Evolutionary conservation across 2,329 filamentous ascomycete species (phyloP).

Genomic region (Pseudogymnoascus verrucosus): DNA sequence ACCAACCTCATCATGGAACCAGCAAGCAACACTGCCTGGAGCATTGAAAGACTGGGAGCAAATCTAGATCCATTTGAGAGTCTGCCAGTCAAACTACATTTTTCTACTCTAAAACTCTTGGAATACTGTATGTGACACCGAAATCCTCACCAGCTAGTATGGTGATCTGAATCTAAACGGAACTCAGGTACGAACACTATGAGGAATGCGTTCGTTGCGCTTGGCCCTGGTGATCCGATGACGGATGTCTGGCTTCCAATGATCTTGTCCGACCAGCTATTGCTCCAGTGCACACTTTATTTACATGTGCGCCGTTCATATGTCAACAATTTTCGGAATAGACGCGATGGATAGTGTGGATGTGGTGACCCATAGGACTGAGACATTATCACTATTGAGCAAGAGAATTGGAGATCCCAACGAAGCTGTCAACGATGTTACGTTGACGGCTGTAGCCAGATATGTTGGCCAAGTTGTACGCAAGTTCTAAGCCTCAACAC

Average conservation of each 20-base stretch:
- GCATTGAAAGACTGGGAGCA: slow-evolving; percentile 5
- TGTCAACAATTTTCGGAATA: slow-evolving; percentile 8
- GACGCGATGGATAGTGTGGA: slow-evolving; percentile 4
- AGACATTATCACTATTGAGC: not conserved
- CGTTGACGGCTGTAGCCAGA: slow-evolving; percentile 1
- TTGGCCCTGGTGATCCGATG: slow-evolving; percentile 9
- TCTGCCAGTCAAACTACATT: not conserved
- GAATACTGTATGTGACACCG: slow-evolving; percentile 4
- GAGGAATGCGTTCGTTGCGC: not conserved
- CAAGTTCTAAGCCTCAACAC: not conserved
- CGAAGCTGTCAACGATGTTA: slow-evolving; percentile 1
- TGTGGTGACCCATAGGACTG: not conserved
- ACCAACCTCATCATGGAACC: no score
- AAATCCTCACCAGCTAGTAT: not conserved
- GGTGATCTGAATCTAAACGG: not conserved
- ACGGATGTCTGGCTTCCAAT: slow-evolving; percentile 6
- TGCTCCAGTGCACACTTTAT: slow-evolving; percentile 5
- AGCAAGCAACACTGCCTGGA: not conserved
- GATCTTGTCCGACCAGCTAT: slow-evolving; percentile 7
- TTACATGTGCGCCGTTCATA: not conserved
- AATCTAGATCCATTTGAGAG: slow-evolving; percentile 4
- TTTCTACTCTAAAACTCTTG: slow-evolving; percentile 2
- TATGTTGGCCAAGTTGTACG: slow-evolving; percentile 9
- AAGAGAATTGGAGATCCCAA: not conserved
- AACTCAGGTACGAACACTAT: slow-evolving; percentile 6